Base-by-base conservation (phyloP, 805 yeast genomes). In the Candida multigemmis region DNA sequence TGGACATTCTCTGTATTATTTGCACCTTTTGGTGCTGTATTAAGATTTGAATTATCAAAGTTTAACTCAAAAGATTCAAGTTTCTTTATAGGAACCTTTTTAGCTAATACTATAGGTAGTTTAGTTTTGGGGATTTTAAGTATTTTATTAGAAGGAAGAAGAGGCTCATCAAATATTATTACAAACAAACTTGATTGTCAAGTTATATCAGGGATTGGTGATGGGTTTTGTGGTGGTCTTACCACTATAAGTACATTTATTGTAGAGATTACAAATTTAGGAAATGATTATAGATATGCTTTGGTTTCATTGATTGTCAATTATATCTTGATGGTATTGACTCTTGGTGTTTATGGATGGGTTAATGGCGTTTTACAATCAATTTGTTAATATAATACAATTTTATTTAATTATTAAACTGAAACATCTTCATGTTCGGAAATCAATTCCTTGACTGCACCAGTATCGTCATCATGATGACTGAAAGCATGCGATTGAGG, bases 161-260 rank as follows among this genome's bases (percentile, higher is more conserved):
- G 37, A 4, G 32, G 41, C 11, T 38, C 42, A 1, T 25, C 41
- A 3, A 42, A 38, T 5, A 37, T 71, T 1, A 52, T 65, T 1
- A 37, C 48, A 6, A 40, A 45, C 3, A 15, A 36, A 0, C 33
- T 67, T 4, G 44, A 60, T 1, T 73, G 82, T 34, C 74, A 70
- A 21, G 68, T 74, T 3, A 40, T 77, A 1, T 34, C 39, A 6
- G 86, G 79, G 0, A 43, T 80, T 2, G 60, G 54, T 12, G 70
- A 71, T 38, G 93, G 94, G 0, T 74, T 70, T 32, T 75, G 84
- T 43, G 93, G 87, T 1, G 65, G 71, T 3, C 49, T 79, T 26
- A 73, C 84, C 21, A 82, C 96, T 0, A 70, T 83, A 21, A 77
- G 89, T 30, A 80, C 95, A 1, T 80, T 85, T 38, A 65, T 81